Evolutionary conservation across 2,329 filamentous ascomycete genomes (phyloP).

Genomic region (Colletotrichum liriopes): DNA sequence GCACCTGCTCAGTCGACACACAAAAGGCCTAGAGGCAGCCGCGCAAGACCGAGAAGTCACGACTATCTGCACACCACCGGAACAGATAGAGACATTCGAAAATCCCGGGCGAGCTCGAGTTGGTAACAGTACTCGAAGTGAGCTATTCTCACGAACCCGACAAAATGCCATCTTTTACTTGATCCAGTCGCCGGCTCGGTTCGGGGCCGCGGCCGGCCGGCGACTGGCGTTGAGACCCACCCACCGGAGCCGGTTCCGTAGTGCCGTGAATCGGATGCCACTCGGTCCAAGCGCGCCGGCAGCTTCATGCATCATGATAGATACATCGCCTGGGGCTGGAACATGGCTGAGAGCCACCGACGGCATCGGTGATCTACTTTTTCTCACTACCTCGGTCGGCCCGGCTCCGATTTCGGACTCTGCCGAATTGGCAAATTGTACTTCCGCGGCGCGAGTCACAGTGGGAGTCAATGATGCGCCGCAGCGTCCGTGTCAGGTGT

Average conservation of each 20-base stretch:
- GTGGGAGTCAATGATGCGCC: background rate
- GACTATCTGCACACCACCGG: background rate
- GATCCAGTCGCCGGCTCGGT: background rate
- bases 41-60: background rate
- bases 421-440: background rate
- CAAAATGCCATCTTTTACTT: no score
- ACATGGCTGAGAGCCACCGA: no score
- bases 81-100: background rate
- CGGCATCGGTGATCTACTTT: no score
- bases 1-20: background rate
- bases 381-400: background rate
- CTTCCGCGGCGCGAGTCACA: background rate
- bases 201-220: background rate
- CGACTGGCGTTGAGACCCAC: background rate
- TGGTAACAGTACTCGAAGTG: no score
- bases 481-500: background rate
- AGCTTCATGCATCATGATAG: background rate
- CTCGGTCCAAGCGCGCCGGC: background rate
- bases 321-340: background rate
- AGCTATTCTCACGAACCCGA: no score
- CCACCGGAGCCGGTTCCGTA: conserved; percentile 24
- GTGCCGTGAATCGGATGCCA: background rate
- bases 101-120: background rate
- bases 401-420: background rate
- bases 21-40: background rate